phyloP scores from a whole-genome alignment of 169 alveolate species.

The Plasmodium gonderi region DNA sequence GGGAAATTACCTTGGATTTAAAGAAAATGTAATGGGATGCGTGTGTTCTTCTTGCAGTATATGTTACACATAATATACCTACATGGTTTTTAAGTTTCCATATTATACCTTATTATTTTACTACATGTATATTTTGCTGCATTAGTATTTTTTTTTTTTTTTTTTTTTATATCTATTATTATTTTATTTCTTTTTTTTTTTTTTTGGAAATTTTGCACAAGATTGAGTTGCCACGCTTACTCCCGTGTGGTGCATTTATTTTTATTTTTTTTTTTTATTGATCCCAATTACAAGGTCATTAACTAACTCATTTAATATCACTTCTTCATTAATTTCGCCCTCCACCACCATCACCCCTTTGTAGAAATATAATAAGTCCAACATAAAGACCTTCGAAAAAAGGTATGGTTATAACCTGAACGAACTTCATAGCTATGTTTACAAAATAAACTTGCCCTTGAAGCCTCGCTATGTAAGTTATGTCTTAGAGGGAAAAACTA shows the following conservation, averaged over 20 bases:
- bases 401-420: conserved; percentile 60
- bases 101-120: too few relatives aligned
- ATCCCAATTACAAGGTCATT: too few relatives aligned
- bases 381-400: conserved; percentile 46
- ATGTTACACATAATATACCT: too few relatives aligned
- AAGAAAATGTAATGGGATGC: conserved; percentile 9
- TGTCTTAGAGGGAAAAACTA: conserved; percentile 28
- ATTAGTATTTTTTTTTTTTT: not conserved
- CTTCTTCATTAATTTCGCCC: not conserved
- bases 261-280: too few relatives aligned
- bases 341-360: not conserved
- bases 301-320: not conserved
- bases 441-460: conserved; percentile 46
- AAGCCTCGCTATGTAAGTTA: conserved; percentile 47
- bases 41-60: too few relatives aligned
- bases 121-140: not conserved
- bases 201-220: too few relatives aligned
- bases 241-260: too few relatives aligned
- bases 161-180: too few relatives aligned
- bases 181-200: too few relatives aligned
- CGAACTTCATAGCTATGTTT: conserved; percentile 47
- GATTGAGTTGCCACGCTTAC: too few relatives aligned
- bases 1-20: conserved; percentile 40
- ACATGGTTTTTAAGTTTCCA: too few relatives aligned
- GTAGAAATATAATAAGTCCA: conserved; percentile 21